phyloP scores from a whole-genome alignment of 1,139 yeast genomes.

The Zygoascus sp. region DNA sequence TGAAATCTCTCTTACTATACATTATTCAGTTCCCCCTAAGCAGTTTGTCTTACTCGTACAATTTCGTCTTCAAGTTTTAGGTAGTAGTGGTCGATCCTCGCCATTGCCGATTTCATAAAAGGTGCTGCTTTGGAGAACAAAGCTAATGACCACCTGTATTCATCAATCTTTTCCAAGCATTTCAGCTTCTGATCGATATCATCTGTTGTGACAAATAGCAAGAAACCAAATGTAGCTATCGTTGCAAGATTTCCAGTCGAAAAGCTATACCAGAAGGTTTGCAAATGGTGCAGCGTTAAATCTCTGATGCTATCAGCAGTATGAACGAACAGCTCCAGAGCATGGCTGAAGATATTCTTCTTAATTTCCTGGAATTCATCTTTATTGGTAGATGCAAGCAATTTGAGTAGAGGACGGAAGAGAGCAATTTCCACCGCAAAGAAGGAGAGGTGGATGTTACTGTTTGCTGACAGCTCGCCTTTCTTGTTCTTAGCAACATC shows the following conservation, averaged over 20 bases:
- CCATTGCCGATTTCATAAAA: conserved; percentile 28
- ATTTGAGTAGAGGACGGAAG: conserved; percentile 44
- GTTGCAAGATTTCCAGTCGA: conserved; percentile 67
- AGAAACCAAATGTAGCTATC: conserved; percentile 63
- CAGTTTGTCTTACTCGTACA: not conserved
- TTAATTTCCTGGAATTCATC: conserved; percentile 22
- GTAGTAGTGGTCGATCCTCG: conserved; percentile 26
- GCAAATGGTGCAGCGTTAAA: conserved; percentile 71
- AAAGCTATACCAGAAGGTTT: conserved; percentile 80
- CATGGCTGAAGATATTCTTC: conserved; percentile 42
- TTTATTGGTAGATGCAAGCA: conserved; percentile 40
- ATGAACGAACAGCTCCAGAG: conserved; percentile 64
- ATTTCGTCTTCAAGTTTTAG: conserved; percentile 16
- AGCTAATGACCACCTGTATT: conserved; percentile 29
- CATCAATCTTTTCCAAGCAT: conserved; percentile 27
- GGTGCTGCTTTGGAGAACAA: conserved; percentile 30
- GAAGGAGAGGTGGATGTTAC: conserved; percentile 69
- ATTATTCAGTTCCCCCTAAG: not conserved
- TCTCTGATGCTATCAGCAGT: conserved; percentile 79
- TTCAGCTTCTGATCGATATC: conserved; percentile 19
- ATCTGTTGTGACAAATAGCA: conserved; percentile 20
- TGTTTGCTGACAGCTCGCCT: conserved; percentile 60
- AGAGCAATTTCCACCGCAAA: conserved; percentile 76
- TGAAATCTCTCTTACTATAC: not conserved
- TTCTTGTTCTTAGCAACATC: conserved; percentile 46